Percentiles rank a stretch among this genome's conserved stretches.
Evolutionary conservation across 2,329 filamentous ascomycete species (phyloP).

Genomic region (Colletotrichum lentis): DNA sequence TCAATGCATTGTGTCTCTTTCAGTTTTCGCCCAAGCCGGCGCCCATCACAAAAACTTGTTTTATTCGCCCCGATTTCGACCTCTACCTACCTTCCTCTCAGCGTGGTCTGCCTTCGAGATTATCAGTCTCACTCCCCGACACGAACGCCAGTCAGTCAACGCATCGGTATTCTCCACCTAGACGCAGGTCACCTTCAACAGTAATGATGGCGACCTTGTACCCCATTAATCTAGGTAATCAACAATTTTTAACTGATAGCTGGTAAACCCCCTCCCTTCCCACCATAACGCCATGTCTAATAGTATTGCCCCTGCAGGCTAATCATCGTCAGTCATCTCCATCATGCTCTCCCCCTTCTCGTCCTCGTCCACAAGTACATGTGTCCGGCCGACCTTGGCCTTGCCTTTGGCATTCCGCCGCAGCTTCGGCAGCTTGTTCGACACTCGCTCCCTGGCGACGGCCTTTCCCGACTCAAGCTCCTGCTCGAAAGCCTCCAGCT

Average conservation of each 20-base stretch:
- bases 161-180: background rate
- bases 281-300: conserved; percentile 15
- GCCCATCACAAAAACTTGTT: no score
- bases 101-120: conserved; percentile 2
- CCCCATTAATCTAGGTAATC: background rate
- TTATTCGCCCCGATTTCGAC: background rate
- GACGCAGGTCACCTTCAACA: background rate
- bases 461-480: conserved; percentile 58
- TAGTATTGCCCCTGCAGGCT: conserved; percentile 20
- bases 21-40: background rate
- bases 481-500: conserved; percentile 61
- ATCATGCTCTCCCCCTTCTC: conserved; percentile 59
- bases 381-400: conserved; percentile 51
- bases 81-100: background rate
- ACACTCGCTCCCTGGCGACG: conserved; percentile 51
- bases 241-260: conserved; percentile 1
- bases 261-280: conserved; percentile 9
- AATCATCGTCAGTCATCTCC: conserved; percentile 65
- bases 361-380: conserved; percentile 49
- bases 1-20: background rate
- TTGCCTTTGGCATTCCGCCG: conserved; percentile 54
- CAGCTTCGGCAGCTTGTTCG: conserved; percentile 43
- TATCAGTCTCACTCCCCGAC: conserved; percentile 20
- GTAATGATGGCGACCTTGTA: background rate
- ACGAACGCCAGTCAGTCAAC: background rate